Base-by-base conservation (phyloP, 352 stramenopile genomes). In the Globisporangium sylvaticum region DNA sequence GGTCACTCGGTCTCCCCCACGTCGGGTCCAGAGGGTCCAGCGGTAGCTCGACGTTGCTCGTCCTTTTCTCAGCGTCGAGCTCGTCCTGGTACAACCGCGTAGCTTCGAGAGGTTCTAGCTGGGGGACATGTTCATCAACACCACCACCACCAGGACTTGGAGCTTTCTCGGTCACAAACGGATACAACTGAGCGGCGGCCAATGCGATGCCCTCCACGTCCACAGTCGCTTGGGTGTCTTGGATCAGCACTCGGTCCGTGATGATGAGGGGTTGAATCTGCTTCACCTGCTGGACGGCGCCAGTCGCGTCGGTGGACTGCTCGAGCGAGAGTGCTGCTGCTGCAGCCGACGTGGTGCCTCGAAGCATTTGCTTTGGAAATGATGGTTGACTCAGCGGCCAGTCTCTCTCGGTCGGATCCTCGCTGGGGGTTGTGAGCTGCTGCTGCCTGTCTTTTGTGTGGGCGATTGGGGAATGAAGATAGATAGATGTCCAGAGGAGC, bases 301-400 rank as follows among this genome's bases (percentile, higher is more conserved):
- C 54, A 20, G 54, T 44, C 27, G 54, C 25, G 29, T 59, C 54
- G 5, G 54, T 59, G 54, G 54, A 25, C 54, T 59, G 54, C 54
- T 59, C 54, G 54, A 59, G 54, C 7, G 54, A 59, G 27, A 59
- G 7, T 48, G 39, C 4, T 39, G 32, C 52, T 39, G 32, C 32
- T 10, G 32, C 54, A 18, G 54, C 18, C 18, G 54, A 42, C 29
- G 54, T 59, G 15, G 27, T 44, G 15, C 54, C 54, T 22, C 54
- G 54, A n/a, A 59, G 54, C 54, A 59, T 59, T 53, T 53, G 20
- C 20, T 53, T 12, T 27, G 39, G 37, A 44, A 18, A 39, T 39
- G 10, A 18, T 44, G 37, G 37, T 44, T 44, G 37, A 12, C 37
- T 44, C 12, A 44, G 31, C 31, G 31, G 4, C 8, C 8, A 37